Base-by-base conservation (phyloP, 2,329 filamentous ascomycete species). In the Hypomyces perniciosus region DNA sequence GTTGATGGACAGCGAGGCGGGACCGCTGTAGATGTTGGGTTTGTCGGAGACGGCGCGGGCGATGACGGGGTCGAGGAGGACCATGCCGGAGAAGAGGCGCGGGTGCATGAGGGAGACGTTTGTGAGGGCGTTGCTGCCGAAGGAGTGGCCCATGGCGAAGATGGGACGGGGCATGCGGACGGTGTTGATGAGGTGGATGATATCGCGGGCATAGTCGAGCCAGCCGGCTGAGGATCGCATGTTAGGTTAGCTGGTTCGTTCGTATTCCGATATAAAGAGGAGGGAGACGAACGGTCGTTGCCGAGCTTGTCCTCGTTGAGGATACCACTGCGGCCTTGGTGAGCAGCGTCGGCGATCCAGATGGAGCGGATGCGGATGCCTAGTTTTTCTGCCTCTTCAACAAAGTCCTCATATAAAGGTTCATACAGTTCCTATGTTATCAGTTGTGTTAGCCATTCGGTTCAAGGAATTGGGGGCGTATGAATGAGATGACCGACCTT, bases 341-440 rank as follows among this genome's bases (percentile, higher is more conserved):
- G 85, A 30, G 88, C 84, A n/a, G 87, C 81, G 70, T 97, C 92
- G 55, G 89, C 84, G 60, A 96, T 93, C 87, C 88, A 96, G 59
- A 97, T 91, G 55, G 80, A 76, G 51, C 89, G 81, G 60, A 97
- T 88, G 2, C 78, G 76, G 59, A 95, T 80, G 13, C 82, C 83
- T 50, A 76, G 72, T 10, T 68, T 64, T 57, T 78, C 77, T 5
- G 84, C 72, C 13, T 75, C 72, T 13, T 75, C 69, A 58, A 87
- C 74, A 2, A 96, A 73, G 46, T 96, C 89, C 53, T 92, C 88
- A 87, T 90, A 96, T 0, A 96, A 73, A 0, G 92, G 88, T 62
- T 96, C 91, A 64, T 96, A 96, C 2, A 96, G 70, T 74, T 97
- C 92, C 86, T 90, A 50, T 10, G 4, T 31, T 33, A 4, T 4